Percentiles rank a stretch among this genome's conserved stretches.
phyloP scores from a whole-genome alignment of 192 early-diverging fungal genomes.

The Coemansia sp. region DNA sequence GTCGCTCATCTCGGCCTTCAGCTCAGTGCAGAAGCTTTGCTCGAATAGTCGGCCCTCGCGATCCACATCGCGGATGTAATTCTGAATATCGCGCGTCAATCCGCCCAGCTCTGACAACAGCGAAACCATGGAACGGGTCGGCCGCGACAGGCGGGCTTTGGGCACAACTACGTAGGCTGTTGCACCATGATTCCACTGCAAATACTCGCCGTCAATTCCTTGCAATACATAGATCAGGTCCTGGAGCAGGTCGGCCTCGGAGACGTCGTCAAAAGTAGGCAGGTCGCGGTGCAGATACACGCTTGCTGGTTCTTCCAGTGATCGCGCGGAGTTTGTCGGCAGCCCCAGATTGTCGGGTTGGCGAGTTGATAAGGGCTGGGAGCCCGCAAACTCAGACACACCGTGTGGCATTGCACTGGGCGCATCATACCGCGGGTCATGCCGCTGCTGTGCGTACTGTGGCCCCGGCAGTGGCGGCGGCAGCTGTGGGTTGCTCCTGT shows the following conservation, averaged over 20 bases:
- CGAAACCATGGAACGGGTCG: slow-evolving; percentile 62
- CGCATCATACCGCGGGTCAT: neutral
- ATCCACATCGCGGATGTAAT: slow-evolving; percentile 50
- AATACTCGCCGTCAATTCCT: slow-evolving; percentile 83
- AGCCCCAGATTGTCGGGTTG: neutral
- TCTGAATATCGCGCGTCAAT: slow-evolving; percentile 63
- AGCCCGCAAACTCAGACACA: neutral
- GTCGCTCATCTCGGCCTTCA: slow-evolving; percentile 75
- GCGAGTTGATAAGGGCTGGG: too few species aligned
- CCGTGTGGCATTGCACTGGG: slow-evolving; percentile 6
- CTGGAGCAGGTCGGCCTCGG: slow-evolving; percentile 64
- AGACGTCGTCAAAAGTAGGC: slow-evolving; percentile 44
- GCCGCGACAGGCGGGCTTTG: slow-evolving; percentile 51
- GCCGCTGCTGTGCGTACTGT: slow-evolving; percentile 4
- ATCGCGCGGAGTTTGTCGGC: neutral
- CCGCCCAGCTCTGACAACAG: slow-evolving; percentile 76
- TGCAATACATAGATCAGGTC: slow-evolving; percentile 93
- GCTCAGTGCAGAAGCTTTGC: slow-evolving; percentile 76
- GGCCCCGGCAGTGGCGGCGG: neutral
- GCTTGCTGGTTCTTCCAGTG: neutral
- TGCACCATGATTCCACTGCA: slow-evolving; percentile 57
- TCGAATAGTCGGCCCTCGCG: slow-evolving; percentile 23
- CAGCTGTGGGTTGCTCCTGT: neutral
- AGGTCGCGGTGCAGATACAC: slow-evolving; percentile 21
- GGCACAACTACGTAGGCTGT: slow-evolving; percentile 56